These are phyloP conservation scores for Calonectria naviculata DNA, from an alignment of 2,329 filamentous ascomycete species.

Conservation along the genomic window DNA sequence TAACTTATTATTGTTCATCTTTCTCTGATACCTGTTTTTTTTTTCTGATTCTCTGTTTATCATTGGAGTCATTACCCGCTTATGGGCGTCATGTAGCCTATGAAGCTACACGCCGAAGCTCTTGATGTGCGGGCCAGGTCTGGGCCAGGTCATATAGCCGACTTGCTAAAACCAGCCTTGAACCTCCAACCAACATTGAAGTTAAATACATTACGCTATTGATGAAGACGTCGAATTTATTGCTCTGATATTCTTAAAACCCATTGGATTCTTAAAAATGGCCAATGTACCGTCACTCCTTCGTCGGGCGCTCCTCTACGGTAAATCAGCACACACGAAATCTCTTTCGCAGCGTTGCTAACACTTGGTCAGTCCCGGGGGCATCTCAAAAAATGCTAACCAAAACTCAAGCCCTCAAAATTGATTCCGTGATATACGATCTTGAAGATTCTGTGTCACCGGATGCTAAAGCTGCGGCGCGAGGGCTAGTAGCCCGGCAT, in stretches of 20 bases:
- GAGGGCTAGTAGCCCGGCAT: constrained; percentile 7
- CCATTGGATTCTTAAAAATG: background rate
- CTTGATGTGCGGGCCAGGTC: background rate
- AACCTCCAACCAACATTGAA: background rate
- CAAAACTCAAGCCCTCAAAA: background rate
- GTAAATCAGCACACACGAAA: background rate
- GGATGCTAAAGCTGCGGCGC: background rate
- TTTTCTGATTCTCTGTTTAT: background rate
- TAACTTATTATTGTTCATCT: background rate
- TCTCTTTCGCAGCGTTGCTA: background rate
- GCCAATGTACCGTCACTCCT: background rate
- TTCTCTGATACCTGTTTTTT: background rate
- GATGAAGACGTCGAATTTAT: background rate
- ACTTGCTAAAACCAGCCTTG: background rate
- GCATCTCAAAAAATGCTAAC: constrained; percentile 19
- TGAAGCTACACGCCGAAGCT: background rate
- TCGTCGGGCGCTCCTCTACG: constrained; percentile 8
- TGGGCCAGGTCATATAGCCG: background rate
- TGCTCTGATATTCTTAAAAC: background rate
- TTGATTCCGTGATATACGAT: constrained; percentile 20
- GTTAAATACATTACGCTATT: background rate
- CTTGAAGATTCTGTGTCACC: constrained; percentile 21
- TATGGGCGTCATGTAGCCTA: background rate
- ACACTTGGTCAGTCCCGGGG: constrained; percentile 16
- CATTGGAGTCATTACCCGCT: background rate